Base-by-base conservation (phyloP, 495 filamentous ascomycete species). In the Jackrogersella minutella region DNA sequence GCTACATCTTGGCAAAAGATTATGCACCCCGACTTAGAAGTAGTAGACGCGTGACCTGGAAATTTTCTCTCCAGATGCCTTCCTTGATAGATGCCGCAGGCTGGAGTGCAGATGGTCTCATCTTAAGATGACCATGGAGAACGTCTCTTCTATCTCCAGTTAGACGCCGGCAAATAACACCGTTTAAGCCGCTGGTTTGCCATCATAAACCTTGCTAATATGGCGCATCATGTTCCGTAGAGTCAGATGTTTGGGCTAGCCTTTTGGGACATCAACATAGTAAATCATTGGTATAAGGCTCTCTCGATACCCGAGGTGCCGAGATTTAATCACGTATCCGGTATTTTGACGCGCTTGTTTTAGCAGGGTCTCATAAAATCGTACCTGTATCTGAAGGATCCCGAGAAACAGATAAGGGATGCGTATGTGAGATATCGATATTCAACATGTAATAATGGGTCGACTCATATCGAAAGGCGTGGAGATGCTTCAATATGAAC, bases 221-320 rank as follows among this genome's bases (percentile, higher is more conserved):
- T 69, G 66, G 66, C 66, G 51, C 57, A 69, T 69, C 41, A 69
- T 41, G 51, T 40, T 69, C 66, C 66, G 66, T 50, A 30, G 31
- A 19, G 60, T 62, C 44, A 62, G 52, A 58, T 62, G 51, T 49
- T 52, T 47, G 17, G 33, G 43, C 21, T 16, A 49, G 50, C 33
- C 22, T 47, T 46, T 46, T 26, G 52, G 39, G 44, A 54, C 24
- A 16, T 22, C 37, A 53, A 53, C 33, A 21, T 34, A 57, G 50
- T 49, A 44, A 36, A 41, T 43, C 37, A 30, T 51, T 36, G 34
- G 17, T 56, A 7, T 31, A 33, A 57, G 33, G 24, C 40, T 50
- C 50, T 46, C 41, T 46, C n/a, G 28, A 11, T 24, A 41, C 24
- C 61, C 56, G 57, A 62, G 24, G 40, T 65, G 41, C 61, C 61